phyloP scores from a whole-genome alignment of 163 green algal genomes.

The Chlamydomonas reinhardtii region DNA sequence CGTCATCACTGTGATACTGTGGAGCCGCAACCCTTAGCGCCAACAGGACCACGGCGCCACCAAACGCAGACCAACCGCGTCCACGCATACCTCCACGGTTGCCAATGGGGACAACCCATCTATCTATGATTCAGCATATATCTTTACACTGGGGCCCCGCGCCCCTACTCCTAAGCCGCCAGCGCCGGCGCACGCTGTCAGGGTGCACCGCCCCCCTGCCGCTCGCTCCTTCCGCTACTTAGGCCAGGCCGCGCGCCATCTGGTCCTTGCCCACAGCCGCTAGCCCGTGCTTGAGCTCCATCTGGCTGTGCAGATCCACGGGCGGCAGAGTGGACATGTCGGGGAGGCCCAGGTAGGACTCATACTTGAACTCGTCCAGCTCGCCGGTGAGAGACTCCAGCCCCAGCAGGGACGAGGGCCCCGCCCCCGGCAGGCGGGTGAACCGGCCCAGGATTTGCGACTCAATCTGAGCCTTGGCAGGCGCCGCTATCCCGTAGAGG shows the following conservation, averaged over 20 bases:
- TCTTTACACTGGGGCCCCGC: no score
- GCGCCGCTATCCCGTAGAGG: conserved; percentile 87
- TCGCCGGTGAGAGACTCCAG: conserved; percentile 84
- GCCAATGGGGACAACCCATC: no score
- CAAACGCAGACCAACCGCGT: no score
- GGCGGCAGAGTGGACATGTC: conserved; percentile 60
- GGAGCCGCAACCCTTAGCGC: no score
- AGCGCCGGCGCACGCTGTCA: no score
- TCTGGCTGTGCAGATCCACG: conserved; percentile 79
- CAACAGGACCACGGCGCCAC: no score
- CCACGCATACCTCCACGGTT: no score
- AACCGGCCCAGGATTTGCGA: conserved; percentile 87
- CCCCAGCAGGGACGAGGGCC: conserved; percentile 81
- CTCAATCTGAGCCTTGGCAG: conserved; percentile 86
- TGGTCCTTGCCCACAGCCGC: conserved; percentile 36
- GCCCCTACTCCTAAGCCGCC: no score
- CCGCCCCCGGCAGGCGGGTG: conserved; percentile 77
- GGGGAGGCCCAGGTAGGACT: conserved; percentile 79
- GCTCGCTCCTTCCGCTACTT: neutral
- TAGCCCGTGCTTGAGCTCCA: conserved; percentile 81
- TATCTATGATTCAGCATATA: no score
- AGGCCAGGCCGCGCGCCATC: conserved; percentile 59
- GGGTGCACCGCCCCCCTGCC: no score
- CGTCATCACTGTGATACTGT: no score
- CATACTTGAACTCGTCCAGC: conserved; percentile 89